Evolutionary conservation across 371 early-diverging fungal species (phyloP), one percentile per base, ranked within the genome.

Genomic region (Mitosporidium daphniae): DNA sequence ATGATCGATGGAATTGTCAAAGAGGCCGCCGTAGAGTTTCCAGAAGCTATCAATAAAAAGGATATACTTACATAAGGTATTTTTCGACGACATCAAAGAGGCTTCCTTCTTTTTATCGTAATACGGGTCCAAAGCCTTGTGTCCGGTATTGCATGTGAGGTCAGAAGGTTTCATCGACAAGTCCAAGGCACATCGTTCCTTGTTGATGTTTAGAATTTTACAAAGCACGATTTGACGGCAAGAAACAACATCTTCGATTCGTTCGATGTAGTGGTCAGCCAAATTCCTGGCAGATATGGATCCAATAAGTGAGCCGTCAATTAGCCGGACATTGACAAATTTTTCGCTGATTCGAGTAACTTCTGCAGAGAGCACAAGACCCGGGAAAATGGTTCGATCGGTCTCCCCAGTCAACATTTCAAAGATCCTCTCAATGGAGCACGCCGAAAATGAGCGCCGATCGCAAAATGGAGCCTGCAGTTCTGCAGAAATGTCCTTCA

Each of bases 371-470:
- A 67, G 48, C 27, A 63, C 55, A 25, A 55, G 50, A 8, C 59
- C 59, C 18, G 46, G 50, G 3, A 40, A 49, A 8, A 60, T 41
- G n/a, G 59, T 58, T 34, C 48, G 57, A 17, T 51, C 46, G 0
- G 58, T 60, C 38, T 80, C 82, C 11, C 70, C 68, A 0, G 77
- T 70, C 6, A 82, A 45, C 74, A 78, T 71, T 2, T 51, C 47
- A 37, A 82, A 72, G 12, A 72, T 39, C 27, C 55, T 42, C n/a
- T 57, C 58, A 5, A 44, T 31, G 0, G 50, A 47, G 0, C 64
- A 61, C 17, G 49, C 44, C 16, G 34, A 39, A 30, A 62, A 82
- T 2, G 43, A 41, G 7, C 36, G n/a, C n/a, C 8, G 8, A 11
- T 89, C 82, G 12, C 42, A 37, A 41, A 63, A 71, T 0, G 80